These are phyloP conservation scores for Chrysoporthe austroafricana DNA, from an alignment of 2,329 filamentous ascomycete species.

Conservation along the genomic window DNA sequence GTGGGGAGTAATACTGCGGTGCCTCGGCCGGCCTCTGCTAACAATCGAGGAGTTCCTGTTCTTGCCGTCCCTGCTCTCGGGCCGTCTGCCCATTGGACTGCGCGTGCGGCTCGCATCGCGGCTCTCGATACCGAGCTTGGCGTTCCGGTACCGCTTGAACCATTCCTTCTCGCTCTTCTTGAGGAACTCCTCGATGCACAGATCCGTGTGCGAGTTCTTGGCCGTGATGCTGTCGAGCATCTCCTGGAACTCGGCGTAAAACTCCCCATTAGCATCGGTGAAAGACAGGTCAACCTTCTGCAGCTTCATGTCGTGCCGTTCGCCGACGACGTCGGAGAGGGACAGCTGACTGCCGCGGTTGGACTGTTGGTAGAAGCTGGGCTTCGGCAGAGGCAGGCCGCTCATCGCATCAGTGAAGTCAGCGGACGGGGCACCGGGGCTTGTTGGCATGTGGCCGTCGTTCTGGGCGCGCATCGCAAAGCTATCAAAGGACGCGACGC, in stretches of 20 bases:
- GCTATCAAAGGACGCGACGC: conserved; percentile 29
- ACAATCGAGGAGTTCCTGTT: conserved; percentile 41
- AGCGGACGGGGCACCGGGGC: conserved; percentile 25
- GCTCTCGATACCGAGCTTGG: conserved; percentile 56
- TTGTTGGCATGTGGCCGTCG: conserved; percentile 19
- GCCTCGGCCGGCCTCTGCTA: conserved; percentile 33
- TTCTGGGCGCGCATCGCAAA: conserved; percentile 28
- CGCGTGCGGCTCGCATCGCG: conserved; percentile 42
- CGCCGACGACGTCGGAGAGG: conserved; percentile 60
- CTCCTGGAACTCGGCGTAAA: conserved; percentile 61
- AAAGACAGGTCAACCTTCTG: conserved; percentile 72
- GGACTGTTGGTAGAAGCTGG: conserved; percentile 33
- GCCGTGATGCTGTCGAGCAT: conserved; percentile 58
- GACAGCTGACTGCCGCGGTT: conserved; percentile 52
- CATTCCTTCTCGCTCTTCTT: conserved; percentile 70
- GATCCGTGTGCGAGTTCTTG: conserved; percentile 58
- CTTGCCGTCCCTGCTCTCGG: conserved; percentile 39
- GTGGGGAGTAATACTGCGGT: conserved; percentile 31
- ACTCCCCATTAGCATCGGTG: conserved; percentile 65
- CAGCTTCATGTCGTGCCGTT: conserved; percentile 64
- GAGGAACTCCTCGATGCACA: conserved; percentile 69
- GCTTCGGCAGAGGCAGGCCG: conserved; percentile 34
- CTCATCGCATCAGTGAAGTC: conserved; percentile 35
- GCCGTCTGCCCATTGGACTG: conserved; percentile 32
- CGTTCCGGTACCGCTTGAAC: conserved; percentile 63